Base-by-base conservation (phyloP, 2,329 filamentous ascomycete genomes). In the Exophiala calicioides region DNA sequence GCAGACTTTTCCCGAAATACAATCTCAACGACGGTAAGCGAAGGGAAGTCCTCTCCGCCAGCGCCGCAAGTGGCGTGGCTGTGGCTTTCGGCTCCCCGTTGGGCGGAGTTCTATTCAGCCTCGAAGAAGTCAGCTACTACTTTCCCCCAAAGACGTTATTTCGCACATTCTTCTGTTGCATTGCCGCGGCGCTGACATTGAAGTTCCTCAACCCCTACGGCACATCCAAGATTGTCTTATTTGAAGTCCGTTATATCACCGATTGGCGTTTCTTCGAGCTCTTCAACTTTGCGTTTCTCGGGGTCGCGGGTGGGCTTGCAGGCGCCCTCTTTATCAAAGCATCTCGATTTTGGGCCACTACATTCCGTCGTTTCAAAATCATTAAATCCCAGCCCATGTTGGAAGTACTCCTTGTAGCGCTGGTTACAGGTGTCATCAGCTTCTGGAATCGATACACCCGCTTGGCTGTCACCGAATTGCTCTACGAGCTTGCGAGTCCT, bases 121-220 rank as follows among this genome's bases (percentile, higher is more conserved):
- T 97, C 21, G 93, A 98, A 68, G 93, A 97, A 76, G 90, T 97
- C 53, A 84, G 88, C 58, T 97, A 97, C 68, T 97, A 97, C 68
- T 97, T 97, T 65, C 91, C 93, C 0, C 89, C 91, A 4, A 97
- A 98, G 71, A 97, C 91, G 0, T 78, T 98, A 6, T 98, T 98
- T 72, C 78, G 93, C 42, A 97, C 93, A 0, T 98, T 98, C 68
- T 97, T 97, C 69, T 97, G 91, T 73, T 97, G 91, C 68, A 97
- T 97, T 59, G 77, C 74, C 23, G 90, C 93, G 1, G 90, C 93
- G 0, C 70, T 98, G 24, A 91, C 90, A 1, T 75, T 98, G 58
- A 96, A 96, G 62, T 96, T 96, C 57, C 74, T 97, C 27, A 94
- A 98, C 60, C 93, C 93, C 0, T 98, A 97, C 60, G 91, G 91